Evolutionary conservation across 2,329 filamentous ascomycete species (phyloP), one percentile per base, ranked within the genome.

Genomic region (Alternaria consortialis): DNA sequence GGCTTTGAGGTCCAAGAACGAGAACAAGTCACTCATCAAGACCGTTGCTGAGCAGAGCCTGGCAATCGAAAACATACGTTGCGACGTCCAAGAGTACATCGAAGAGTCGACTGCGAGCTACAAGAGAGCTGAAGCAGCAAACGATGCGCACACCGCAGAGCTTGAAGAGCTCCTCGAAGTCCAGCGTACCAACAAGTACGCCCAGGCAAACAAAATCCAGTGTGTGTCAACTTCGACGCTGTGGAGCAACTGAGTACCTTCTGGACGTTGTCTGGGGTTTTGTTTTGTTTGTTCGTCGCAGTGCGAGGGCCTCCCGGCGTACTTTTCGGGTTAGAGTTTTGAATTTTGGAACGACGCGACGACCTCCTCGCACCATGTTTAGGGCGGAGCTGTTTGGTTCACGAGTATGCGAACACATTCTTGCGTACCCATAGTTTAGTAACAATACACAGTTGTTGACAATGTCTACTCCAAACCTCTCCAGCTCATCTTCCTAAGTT

Each of bases 401-500:
- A 4, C 20, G 32, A 20, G 13, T 15, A 34, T 32, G 32, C 32
- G 46, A 15, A 50, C 12, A 27, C 32, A 5, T 37, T n/a, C 31
- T 50, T 13, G 8, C 5, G 31, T 12, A 4, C 13, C 17, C 46
- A 37, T 50, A 50, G 17, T 50, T 25, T 50, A 15, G 20, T 37
- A 27, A 31, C 20, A 50, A 50, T 36, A 25, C 32, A 50, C 7
- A n/a, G 7, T 11, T 36, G 7, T 25, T 25, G 7, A 31, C 15
- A 13, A 23, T 13, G 27, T 43, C 51, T 31, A 42, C n/a, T 25
- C 12, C 43, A 62, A 39, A 5, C 66, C 70, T 7, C 58, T 64
- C 39, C 63, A 67, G 53, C 66, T 72, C 66, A 69, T 67, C 5
- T 56, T 58, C 55, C 70, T 62, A 48, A 82, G 59, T 39, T 60